These are phyloP conservation scores for Chrysosporium queenslandicum DNA, from an alignment of 2,329 filamentous ascomycete genomes.

Conservation along the genomic window DNA sequence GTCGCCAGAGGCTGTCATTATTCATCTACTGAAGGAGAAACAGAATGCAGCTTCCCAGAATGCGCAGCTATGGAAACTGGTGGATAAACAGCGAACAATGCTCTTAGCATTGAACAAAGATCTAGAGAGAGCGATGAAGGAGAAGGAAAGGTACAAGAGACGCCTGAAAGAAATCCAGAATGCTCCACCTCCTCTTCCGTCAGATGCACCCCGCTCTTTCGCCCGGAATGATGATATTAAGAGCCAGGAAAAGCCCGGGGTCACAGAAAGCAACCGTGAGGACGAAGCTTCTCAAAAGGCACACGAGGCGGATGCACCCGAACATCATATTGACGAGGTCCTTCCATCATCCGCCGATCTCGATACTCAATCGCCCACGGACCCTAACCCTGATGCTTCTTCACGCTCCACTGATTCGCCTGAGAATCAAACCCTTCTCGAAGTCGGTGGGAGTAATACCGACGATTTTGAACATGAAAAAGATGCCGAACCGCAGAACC, in stretches of 20 bases:
- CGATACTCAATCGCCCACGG: not conserved
- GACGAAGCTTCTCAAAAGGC: not conserved
- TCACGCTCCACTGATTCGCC: not conserved
- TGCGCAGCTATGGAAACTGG: slow-evolving; percentile 82
- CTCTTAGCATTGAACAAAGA: slow-evolving; percentile 91
- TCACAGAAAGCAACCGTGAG: not conserved
- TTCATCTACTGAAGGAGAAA: slow-evolving; percentile 84
- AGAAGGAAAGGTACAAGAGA: slow-evolving; percentile 87
- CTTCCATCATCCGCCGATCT: not conserved
- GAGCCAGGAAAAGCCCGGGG: not conserved
- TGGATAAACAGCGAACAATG: slow-evolving; percentile 93
- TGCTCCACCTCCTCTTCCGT: slow-evolving; percentile 11
- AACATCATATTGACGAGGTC: not conserved
- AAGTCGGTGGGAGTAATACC: not conserved
- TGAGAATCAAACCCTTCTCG: not conserved
- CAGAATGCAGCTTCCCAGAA: slow-evolving; percentile 82
- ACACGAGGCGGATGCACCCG: not conserved
- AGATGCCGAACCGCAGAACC: not conserved
- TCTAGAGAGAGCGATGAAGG: slow-evolving; percentile 77
- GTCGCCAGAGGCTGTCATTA: slow-evolving; percentile 78
- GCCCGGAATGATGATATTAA: not conserved
- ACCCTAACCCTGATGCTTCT: not conserved
- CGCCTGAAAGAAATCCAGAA: slow-evolving; percentile 67
- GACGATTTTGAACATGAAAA: not conserved
- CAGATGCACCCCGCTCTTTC: not conserved